Percentiles rank a stretch among this genome's conserved stretches.
phyloP scores from a whole-genome alignment of 1,284 basidiomycete genomes.

The Heliocybe sulcata region DNA sequence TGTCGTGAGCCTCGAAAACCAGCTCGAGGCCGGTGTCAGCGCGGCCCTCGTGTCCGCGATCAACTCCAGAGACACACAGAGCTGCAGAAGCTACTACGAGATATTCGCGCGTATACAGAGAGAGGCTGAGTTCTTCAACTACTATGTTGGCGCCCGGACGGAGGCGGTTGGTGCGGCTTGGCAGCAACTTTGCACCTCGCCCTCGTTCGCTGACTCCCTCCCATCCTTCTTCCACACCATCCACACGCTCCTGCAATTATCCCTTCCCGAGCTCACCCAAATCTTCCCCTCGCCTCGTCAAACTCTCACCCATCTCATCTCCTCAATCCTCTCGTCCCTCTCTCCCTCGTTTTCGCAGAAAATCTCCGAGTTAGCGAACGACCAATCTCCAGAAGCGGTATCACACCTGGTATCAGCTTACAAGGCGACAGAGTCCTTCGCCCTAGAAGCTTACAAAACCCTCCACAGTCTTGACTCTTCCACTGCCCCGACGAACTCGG shows the following conservation, averaged over 20 bases:
- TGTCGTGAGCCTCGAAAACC: constrained; percentile 87
- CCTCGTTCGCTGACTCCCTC: constrained; percentile 31
- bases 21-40: constrained; percentile 85
- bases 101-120: constrained; percentile 89
- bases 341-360: constrained; percentile 77
- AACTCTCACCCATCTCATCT: constrained; percentile 45
- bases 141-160: constrained; percentile 84
- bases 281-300: constrained; percentile 77
- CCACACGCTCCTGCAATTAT: constrained; percentile 54
- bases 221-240: constrained; percentile 64
- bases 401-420: constrained; percentile 66
- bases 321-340: constrained; percentile 48
- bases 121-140: constrained; percentile 85
- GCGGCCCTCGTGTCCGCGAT: constrained; percentile 82
- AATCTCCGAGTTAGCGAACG: constrained; percentile 57
- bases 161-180: constrained; percentile 60
- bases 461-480: constrained; percentile 59
- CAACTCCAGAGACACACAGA: constrained; percentile 62
- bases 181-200: constrained; percentile 47
- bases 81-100: constrained; percentile 72
- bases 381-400: constrained; percentile 57
- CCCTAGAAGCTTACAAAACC: constrained; percentile 59
- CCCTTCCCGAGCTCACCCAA: constrained; percentile 62
- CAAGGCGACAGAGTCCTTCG: constrained; percentile 77
- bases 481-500: too few relatives aligned